These are phyloP conservation scores for Clavispora phyllophila DNA, from an alignment of 805 yeast species.

Conservation along the genomic window DNA sequence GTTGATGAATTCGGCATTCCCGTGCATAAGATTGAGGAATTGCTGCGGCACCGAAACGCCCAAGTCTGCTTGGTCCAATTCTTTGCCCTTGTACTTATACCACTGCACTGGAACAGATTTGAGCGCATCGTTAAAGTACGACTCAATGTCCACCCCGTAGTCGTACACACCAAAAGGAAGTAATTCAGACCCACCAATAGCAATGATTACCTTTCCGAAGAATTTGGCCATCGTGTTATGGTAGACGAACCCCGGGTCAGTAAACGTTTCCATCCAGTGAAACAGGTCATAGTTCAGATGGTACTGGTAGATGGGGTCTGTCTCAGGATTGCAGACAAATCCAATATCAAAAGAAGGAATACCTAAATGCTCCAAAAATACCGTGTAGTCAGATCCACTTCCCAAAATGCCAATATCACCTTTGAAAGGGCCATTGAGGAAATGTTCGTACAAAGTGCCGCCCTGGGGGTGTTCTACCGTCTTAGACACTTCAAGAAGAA, in stretches of 20 bases:
- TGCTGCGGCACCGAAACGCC: no score
- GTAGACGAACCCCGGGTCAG: conserved; percentile 56
- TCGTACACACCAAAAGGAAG: conserved; percentile 35
- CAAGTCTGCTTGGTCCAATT: no score
- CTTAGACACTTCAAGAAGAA: conserved; percentile 1
- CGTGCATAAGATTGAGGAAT: background rate
- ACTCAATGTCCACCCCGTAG: conserved; percentile 35
- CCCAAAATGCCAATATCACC: conserved; percentile 4
- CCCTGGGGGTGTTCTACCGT: conserved; percentile 4
- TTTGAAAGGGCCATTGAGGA: background rate
- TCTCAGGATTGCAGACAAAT: conserved; percentile 34
- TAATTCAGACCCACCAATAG: conserved; percentile 46
- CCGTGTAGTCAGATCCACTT: conserved; percentile 8
- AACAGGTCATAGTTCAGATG: conserved; percentile 72
- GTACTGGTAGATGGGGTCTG: conserved; percentile 64
- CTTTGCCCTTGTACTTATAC: conserved; percentile 6
- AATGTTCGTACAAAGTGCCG: conserved; percentile 5
- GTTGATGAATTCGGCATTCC: background rate
- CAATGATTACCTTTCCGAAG: conserved; percentile 45
- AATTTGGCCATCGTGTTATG: conserved; percentile 55
- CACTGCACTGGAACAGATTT: conserved; percentile 3
- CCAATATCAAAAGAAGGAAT: conserved; percentile 40
- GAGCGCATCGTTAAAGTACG: conserved; percentile 28
- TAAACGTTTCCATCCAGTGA: conserved; percentile 62
- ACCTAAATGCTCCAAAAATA: conserved; percentile 8